Conservation (phyloP, 768 basidiomycete genomes). For the Psilocybe sp. region DNA sequence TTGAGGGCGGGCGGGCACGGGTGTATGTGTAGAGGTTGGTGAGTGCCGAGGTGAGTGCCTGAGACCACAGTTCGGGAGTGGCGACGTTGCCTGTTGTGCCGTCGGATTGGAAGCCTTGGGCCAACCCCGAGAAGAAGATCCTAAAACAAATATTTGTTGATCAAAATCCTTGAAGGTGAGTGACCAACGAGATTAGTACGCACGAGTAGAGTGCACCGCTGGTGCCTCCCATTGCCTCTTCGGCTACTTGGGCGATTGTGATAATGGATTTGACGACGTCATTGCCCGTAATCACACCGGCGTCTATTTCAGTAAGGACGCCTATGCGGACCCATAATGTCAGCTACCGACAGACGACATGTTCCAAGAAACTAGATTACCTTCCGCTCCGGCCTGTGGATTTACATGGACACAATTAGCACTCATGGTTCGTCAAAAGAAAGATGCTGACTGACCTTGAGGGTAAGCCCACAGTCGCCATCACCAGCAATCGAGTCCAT, state of each 20-base stretch:
- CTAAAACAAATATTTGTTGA: slow-evolving; percentile 32
- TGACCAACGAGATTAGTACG: slow-evolving; percentile 23
- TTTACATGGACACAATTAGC: neutral
- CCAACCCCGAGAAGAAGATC: slow-evolving; percentile 88
- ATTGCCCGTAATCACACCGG: slow-evolving; percentile 54
- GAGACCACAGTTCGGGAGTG: slow-evolving; percentile 57
- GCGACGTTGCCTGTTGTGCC: slow-evolving; percentile 29
- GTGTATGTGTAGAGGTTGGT: slow-evolving; percentile 77
- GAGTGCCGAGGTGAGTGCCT: slow-evolving; percentile 56
- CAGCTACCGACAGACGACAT: slow-evolving; percentile 1
- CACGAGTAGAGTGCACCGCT: slow-evolving; percentile 90
- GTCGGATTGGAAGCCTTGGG: slow-evolving; percentile 59
- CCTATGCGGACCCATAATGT: slow-evolving; percentile 30
- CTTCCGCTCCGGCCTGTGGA: slow-evolving; percentile 63
- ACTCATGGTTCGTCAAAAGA: neutral
- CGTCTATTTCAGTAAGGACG: slow-evolving; percentile 54
- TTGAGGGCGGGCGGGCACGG: slow-evolving; percentile 82
- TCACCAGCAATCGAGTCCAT: slow-evolving; percentile 94
- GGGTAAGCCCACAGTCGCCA: slow-evolving; percentile 61
- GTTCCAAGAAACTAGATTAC: slow-evolving; percentile 27
- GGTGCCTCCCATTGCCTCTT: slow-evolving; percentile 89
- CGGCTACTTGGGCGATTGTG: slow-evolving; percentile 68
- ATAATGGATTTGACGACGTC: slow-evolving; percentile 67
- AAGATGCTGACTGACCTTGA: slow-evolving; percentile 32
- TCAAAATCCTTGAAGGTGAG: neutral